phyloP scores from a whole-genome alignment of 1,284 basidiomycete species.

The Apiotrichum laibachii region DNA sequence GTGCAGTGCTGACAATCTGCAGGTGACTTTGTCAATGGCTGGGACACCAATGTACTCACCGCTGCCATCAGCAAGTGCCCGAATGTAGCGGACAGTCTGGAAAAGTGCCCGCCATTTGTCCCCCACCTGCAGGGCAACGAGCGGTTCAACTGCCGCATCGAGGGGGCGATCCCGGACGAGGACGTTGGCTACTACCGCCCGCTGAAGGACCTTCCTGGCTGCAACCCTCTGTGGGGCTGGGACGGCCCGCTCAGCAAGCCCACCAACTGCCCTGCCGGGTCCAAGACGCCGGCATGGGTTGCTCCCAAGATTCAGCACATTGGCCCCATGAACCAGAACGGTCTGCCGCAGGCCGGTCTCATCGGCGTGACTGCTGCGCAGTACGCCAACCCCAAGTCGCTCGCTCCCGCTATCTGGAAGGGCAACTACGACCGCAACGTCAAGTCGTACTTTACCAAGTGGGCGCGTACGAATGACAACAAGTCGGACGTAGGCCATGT shows the following conservation, averaged over 20 bases:
- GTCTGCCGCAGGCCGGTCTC: too few relatives aligned
- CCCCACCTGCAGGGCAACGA: background rate
- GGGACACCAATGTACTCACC: conserved; percentile 46
- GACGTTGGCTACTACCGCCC: conserved; percentile 10
- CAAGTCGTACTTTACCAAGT: too few relatives aligned
- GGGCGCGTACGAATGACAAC: too few relatives aligned
- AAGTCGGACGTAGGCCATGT: too few relatives aligned
- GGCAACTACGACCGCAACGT: too few relatives aligned
- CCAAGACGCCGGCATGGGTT: conserved; percentile 12
- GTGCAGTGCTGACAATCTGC: too few relatives aligned
- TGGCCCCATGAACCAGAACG: background rate
- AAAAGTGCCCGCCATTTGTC: background rate
- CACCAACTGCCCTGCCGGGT: background rate
- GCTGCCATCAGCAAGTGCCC: conserved; percentile 46
- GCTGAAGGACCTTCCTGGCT: conserved; percentile 14
- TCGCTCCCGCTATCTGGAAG: background rate
- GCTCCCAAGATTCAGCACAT: conserved; percentile 4
- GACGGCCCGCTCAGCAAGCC: conserved; percentile 13
- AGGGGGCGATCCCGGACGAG: conserved; percentile 19
- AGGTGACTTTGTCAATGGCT: conserved; percentile 51
- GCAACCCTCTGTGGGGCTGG: conserved; percentile 18
- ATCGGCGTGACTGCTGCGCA: background rate
- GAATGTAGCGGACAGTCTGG: conserved; percentile 5
- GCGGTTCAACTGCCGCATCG: conserved; percentile 9
- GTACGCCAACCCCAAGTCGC: background rate